phyloP scores from a whole-genome alignment of 257 asterid genomes.

The Gynochthodes officinalis region DNA sequence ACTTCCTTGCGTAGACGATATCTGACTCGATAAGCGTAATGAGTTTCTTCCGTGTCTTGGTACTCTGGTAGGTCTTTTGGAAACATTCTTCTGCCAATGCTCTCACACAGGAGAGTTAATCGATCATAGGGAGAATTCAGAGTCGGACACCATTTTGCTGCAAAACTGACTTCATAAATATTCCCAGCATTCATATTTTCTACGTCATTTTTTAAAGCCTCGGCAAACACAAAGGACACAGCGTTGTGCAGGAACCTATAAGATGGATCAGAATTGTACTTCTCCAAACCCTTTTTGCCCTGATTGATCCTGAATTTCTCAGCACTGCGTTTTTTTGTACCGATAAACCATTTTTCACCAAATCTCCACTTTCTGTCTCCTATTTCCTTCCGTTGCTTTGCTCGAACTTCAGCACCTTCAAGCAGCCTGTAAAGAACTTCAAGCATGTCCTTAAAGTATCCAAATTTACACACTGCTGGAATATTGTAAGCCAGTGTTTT shows the following conservation, averaged over 20 bases:
- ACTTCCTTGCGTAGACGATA: constrained; percentile 46
- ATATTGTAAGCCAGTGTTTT: constrained; percentile 18
- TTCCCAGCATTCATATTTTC: constrained; percentile 32
- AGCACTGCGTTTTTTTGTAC: not conserved
- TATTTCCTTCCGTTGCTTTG: not conserved
- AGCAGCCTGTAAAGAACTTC: constrained; percentile 28
- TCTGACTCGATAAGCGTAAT: constrained; percentile 39
- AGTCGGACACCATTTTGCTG: constrained; percentile 59
- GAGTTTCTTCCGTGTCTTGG: constrained; percentile 27
- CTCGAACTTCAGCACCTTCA: constrained; percentile 21
- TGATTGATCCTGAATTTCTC: constrained; percentile 13
- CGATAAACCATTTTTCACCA: not conserved
- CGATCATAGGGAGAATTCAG: constrained; percentile 45
- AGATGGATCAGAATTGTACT: constrained; percentile 27
- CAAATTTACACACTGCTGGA: constrained; percentile 19
- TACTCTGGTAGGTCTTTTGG: constrained; percentile 35
- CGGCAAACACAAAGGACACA: constrained; percentile 33
- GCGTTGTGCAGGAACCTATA: constrained; percentile 40
- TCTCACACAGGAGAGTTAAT: constrained; percentile 39
- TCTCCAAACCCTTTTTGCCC: constrained; percentile 31
- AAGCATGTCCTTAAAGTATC: constrained; percentile 25
- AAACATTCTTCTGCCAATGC: constrained; percentile 39
- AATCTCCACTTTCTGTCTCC: not conserved
- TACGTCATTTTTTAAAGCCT: constrained; percentile 35
- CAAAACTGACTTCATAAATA: constrained; percentile 29